A percentile compares a stretch with the other conserved stretches of the same genome.
Evolutionary conservation across 805 yeast species (phyloP).

Genomic region (Candida succiphila): DNA sequence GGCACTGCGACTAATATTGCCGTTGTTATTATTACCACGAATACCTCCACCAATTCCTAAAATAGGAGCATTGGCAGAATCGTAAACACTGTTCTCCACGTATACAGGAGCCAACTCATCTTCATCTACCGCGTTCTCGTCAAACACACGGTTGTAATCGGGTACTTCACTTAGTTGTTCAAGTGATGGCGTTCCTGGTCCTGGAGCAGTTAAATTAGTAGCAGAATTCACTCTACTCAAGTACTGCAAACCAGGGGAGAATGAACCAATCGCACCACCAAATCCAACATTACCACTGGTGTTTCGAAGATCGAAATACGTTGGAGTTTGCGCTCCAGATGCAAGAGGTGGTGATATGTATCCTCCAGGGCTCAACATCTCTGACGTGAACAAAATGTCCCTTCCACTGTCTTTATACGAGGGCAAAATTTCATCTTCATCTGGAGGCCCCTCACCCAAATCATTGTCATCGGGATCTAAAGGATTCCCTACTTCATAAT

Average conservation of each 20-base stretch:
- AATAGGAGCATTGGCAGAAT: background rate
- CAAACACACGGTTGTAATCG: slow-evolving; percentile 15
- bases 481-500: slow-evolving; percentile 6
- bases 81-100: slow-evolving; percentile 1
- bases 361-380: slow-evolving; percentile 4
- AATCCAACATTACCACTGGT: background rate
- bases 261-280: slow-evolving; percentile 13
- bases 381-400: slow-evolving; percentile 13
- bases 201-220: background rate
- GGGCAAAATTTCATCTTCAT: slow-evolving; percentile 11
- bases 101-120: slow-evolving; percentile 19
- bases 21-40: too few relatives aligned
- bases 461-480: slow-evolving; percentile 10
- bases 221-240: slow-evolving; percentile 12
- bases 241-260: slow-evolving; percentile 10
- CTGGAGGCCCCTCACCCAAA: slow-evolving; percentile 2
- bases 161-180: slow-evolving; percentile 13
- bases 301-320: slow-evolving; percentile 3
- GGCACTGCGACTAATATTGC: too few relatives aligned
- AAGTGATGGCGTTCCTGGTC: slow-evolving; percentile 1
- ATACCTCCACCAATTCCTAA: too few relatives aligned
- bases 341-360: slow-evolving; percentile 5
- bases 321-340: slow-evolving; percentile 7
- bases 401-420: slow-evolving; percentile 14
- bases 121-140: slow-evolving; percentile 13